Evolutionary conservation across 352 stramenopile genomes (phyloP).

Genomic region (Saprolegnia parasitica): DNA sequence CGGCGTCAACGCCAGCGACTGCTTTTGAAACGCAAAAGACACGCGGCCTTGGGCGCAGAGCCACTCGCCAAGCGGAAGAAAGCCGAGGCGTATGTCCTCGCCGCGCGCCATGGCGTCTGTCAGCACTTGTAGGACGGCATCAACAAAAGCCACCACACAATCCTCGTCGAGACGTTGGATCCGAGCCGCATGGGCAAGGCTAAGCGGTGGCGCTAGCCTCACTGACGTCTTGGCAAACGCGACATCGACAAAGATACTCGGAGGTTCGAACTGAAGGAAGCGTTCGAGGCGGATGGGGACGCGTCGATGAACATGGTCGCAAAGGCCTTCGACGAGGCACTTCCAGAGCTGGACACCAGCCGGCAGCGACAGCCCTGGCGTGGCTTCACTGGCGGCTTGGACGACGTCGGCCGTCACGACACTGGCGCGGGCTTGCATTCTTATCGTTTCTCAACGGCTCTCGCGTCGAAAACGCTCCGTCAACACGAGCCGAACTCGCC

Average conservation of each 20-base stretch:
- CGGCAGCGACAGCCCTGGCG: neutral
- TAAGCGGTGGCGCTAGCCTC: constrained; percentile 1
- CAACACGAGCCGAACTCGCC: too few species aligned
- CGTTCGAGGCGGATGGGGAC: constrained; percentile 12
- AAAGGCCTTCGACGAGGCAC: neutral
- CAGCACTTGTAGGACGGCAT: neutral
- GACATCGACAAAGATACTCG: constrained; percentile 2
- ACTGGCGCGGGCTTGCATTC: neutral
- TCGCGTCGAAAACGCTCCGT: neutral
- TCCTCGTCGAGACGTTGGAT: neutral
- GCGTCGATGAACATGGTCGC: neutral
- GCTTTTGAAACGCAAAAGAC: constrained; percentile 38
- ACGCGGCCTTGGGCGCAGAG: constrained; percentile 34
- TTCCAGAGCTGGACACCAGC: constrained; percentile 23
- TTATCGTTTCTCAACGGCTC: constrained; percentile 5
- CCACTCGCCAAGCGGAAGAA: constrained; percentile 57
- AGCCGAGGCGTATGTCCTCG: constrained; percentile 32
- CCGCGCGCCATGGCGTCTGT: neutral
- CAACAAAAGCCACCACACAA: neutral
- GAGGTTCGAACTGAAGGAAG: neutral
- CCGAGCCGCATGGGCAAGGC: neutral
- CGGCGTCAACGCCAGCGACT: neutral
- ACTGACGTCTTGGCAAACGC: neutral
- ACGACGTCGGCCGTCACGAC: constrained; percentile 24
- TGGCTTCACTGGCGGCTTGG: neutral